phyloP scores from a whole-genome alignment of 164 flowering plant species.

The Nymphaea thermarum region DNA sequence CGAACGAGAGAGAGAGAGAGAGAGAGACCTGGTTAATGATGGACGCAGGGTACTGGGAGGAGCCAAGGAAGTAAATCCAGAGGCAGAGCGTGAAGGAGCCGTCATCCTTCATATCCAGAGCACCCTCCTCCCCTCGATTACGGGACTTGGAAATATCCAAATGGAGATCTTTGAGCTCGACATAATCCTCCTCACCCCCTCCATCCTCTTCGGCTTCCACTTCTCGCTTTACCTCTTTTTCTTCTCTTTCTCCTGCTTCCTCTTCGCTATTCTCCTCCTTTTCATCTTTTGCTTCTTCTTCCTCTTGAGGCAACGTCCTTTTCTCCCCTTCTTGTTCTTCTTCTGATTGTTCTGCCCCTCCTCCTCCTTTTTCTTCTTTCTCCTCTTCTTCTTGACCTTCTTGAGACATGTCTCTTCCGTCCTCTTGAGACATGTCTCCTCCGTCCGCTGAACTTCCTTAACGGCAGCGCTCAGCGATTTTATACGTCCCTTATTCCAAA shows the following conservation, averaged over 20 bases:
- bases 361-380: too few relatives aligned
- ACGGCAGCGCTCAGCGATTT: too few relatives aligned
- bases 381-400: too few relatives aligned
- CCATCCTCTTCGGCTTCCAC: background rate
- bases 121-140: slow-evolving; percentile 13
- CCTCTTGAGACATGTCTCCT: too few relatives aligned
- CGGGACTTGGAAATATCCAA: slow-evolving; percentile 16
- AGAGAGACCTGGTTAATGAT: slow-evolving; percentile 44
- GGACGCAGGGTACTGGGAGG: slow-evolving; percentile 25
- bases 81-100: slow-evolving; percentile 38
- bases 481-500: too few relatives aligned
- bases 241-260: background rate
- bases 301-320: background rate
- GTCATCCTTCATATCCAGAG: background rate
- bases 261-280: background rate
- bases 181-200: slow-evolving; percentile 18
- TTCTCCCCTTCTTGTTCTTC: background rate
- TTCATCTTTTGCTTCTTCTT: background rate
- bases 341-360: too few relatives aligned
- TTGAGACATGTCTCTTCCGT: too few relatives aligned
- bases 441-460: too few relatives aligned
- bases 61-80: slow-evolving; percentile 46
- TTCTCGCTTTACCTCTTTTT: background rate
- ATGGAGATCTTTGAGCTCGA: slow-evolving; percentile 34
- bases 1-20: background rate